Percentiles rank a stretch among this genome's conserved stretches.
These are phyloP conservation scores for Yamadazyma sp. DNA, from an alignment of 1,139 yeast species.

Conservation along the genomic window DNA sequence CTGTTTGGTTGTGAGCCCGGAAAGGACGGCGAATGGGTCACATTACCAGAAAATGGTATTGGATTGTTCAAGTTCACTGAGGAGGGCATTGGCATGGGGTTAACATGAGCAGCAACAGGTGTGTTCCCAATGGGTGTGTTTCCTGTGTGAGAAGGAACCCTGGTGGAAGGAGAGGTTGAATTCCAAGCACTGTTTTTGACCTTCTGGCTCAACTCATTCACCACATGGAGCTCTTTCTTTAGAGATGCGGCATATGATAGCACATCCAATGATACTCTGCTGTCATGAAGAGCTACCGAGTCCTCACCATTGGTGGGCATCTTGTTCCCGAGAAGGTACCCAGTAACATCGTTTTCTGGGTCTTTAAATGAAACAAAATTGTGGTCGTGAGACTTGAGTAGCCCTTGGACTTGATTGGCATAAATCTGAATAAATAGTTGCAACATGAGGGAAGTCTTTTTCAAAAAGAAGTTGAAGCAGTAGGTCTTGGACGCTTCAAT, in stretches of 20 bases:
- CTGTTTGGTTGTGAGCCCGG: too few relatives aligned
- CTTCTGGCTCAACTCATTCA: slow-evolving; percentile 8
- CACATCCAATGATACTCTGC: slow-evolving; percentile 32
- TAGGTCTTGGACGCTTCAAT: slow-evolving; percentile 34
- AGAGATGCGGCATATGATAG: slow-evolving; percentile 38
- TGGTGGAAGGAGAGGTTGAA: slow-evolving; percentile 5
- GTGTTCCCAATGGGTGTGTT: too few relatives aligned
- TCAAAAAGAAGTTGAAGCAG: slow-evolving; percentile 51
- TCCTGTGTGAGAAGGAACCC: background rate
- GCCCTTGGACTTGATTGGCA: slow-evolving; percentile 45
- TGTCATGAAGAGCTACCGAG: slow-evolving; percentile 5
- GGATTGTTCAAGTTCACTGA: too few relatives aligned
- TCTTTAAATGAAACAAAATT: slow-evolving; percentile 26
- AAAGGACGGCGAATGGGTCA: too few relatives aligned
- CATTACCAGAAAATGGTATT: too few relatives aligned
- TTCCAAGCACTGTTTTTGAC: slow-evolving; percentile 5
- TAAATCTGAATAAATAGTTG: slow-evolving; percentile 62
- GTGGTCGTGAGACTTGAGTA: slow-evolving; percentile 27
- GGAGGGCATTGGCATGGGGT: too few relatives aligned
- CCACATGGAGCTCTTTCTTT: slow-evolving; percentile 12
- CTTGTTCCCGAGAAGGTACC: background rate
- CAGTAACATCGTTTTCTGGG: slow-evolving; percentile 2
- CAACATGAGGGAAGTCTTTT: slow-evolving; percentile 54
- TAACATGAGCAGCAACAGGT: too few relatives aligned
- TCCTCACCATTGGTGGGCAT: background rate